Conservation (phyloP, 768 basidiomycete genomes). For the Agrocybe pediades region DNA sequence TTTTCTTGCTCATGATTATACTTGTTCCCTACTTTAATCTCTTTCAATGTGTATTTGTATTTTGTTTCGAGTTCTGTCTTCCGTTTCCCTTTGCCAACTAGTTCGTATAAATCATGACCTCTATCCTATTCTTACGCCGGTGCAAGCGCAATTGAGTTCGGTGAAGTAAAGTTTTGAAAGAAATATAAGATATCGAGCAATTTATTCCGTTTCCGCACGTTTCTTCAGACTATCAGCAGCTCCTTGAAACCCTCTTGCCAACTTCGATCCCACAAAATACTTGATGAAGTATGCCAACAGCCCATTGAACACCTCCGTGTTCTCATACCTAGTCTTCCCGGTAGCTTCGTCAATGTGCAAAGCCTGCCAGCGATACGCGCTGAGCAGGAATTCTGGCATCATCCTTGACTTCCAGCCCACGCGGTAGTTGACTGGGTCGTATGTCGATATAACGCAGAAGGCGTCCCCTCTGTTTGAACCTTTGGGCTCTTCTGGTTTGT, state of each 20-base stretch:
- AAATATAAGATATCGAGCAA: background rate
- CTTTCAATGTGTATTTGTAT: too few species aligned
- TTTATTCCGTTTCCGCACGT: constrained; percentile 38
- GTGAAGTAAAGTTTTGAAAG: background rate
- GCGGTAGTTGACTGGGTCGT: constrained; percentile 57
- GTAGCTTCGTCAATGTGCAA: constrained; percentile 49
- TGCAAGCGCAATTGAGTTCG: too few species aligned
- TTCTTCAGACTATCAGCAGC: constrained; percentile 61
- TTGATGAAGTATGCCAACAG: constrained; percentile 54
- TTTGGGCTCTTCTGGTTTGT: constrained; percentile 39
- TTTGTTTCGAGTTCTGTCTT: too few species aligned
- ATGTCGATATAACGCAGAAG: constrained; percentile 44
- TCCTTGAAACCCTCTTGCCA: constrained; percentile 48
- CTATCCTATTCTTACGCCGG: too few species aligned
- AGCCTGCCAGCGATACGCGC: constrained; percentile 64
- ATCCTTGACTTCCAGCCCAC: constrained; percentile 54
- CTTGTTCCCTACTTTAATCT: too few species aligned
- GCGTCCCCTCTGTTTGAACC: constrained; percentile 38
- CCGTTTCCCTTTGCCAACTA: too few species aligned
- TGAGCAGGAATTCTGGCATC: constrained; percentile 49
- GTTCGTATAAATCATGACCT: too few species aligned
- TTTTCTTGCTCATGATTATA: too few species aligned
- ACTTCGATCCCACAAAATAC: constrained; percentile 40
- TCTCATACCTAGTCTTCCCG: constrained; percentile 65
- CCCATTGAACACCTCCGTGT: constrained; percentile 60